Percentiles rank a stretch among this genome's conserved stretches.
Conservation (phyloP, 192 early-diverging fungal species). For the Podila epicladia region DNA sequence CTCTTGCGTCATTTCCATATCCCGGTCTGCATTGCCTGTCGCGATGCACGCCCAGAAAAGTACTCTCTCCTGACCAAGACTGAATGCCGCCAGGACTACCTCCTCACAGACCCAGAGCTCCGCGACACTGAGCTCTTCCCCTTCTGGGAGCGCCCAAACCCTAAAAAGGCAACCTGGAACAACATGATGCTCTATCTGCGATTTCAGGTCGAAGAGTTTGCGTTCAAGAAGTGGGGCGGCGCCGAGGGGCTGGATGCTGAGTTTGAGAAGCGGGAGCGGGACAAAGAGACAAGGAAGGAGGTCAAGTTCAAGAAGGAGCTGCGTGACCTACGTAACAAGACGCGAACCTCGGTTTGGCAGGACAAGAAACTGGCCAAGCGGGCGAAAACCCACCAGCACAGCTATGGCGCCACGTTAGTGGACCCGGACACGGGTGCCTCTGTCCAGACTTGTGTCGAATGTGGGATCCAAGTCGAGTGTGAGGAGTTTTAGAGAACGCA, state of each 20-base stretch:
- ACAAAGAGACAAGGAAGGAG: conserved; percentile 86
- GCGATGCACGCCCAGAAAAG: conserved; percentile 79
- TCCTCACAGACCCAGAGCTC: conserved; percentile 95
- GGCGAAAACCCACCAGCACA: conserved; percentile 79
- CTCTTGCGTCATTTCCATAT: conserved; percentile 79
- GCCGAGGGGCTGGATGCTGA: conserved; percentile 88
- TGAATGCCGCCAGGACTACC: conserved; percentile 85
- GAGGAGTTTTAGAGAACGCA: conserved; percentile 65
- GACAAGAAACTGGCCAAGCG: conserved; percentile 57
- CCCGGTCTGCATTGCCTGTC: conserved; percentile 81
- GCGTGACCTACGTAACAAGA: conserved; percentile 45
- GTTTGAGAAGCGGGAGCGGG: conserved; percentile 79
- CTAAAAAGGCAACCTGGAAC: conserved; percentile 94
- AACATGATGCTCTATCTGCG: conserved; percentile 96
- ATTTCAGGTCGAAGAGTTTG: conserved; percentile 91
- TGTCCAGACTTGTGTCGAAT: conserved; percentile 69
- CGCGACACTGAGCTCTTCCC: conserved; percentile 81
- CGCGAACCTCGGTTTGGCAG: conserved; percentile 46
- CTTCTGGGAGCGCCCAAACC: conserved; percentile 90
- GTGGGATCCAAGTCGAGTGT: conserved; percentile 75
- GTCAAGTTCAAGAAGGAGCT: conserved; percentile 85
- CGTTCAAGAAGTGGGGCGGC: conserved; percentile 92
- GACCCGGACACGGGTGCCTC: conserved; percentile 60
- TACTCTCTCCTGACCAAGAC: conserved; percentile 97
- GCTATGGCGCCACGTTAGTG: conserved; percentile 65